phyloP scores from a whole-genome alignment of 768 basidiomycete species.

The Lactarius pseudohatsudake region DNA sequence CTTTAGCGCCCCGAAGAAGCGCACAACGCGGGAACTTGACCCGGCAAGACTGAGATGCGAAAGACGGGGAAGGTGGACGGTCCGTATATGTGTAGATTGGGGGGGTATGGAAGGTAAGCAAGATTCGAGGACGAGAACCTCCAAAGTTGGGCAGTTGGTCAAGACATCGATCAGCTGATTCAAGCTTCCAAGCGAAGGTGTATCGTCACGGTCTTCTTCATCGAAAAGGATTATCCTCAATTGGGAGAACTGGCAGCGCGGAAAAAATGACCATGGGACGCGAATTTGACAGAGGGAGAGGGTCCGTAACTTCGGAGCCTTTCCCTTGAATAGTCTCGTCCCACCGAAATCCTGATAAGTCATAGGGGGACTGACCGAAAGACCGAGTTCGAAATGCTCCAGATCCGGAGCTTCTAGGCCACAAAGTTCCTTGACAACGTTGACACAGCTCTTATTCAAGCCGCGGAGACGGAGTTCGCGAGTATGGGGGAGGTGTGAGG shows the following conservation, averaged over 20 bases:
- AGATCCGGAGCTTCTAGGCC: slow-evolving; percentile 2
- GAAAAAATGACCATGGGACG: slow-evolving; percentile 12
- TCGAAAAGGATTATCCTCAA: not conserved
- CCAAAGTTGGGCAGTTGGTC: slow-evolving; percentile 2
- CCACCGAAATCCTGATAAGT: not conserved
- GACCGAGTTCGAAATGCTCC: slow-evolving; percentile 12
- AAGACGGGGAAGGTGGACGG: slow-evolving; percentile 16
- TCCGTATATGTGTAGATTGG: not conserved
- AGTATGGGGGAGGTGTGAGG: slow-evolving; percentile 9
- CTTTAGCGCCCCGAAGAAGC: slow-evolving; percentile 7
- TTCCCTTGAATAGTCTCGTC: not conserved
- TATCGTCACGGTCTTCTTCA: not conserved
- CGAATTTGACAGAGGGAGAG: not conserved
- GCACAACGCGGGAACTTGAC: slow-evolving; percentile 7
- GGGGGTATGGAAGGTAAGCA: slow-evolving; percentile 7
- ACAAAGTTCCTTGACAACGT: not conserved
- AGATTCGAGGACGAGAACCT: slow-evolving; percentile 2
- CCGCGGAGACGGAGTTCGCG: slow-evolving; percentile 12
- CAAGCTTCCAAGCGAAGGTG: not conserved
- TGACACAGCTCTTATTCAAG: not conserved
- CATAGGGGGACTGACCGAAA: not conserved
- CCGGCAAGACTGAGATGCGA: slow-evolving; percentile 2
- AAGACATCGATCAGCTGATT: slow-evolving; percentile 8
- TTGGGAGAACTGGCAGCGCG: slow-evolving; percentile 13
- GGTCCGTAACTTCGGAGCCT: slow-evolving; percentile 10